Base-by-base conservation (phyloP, 352 stramenopile genomes). In the Achlya hypogyna region DNA sequence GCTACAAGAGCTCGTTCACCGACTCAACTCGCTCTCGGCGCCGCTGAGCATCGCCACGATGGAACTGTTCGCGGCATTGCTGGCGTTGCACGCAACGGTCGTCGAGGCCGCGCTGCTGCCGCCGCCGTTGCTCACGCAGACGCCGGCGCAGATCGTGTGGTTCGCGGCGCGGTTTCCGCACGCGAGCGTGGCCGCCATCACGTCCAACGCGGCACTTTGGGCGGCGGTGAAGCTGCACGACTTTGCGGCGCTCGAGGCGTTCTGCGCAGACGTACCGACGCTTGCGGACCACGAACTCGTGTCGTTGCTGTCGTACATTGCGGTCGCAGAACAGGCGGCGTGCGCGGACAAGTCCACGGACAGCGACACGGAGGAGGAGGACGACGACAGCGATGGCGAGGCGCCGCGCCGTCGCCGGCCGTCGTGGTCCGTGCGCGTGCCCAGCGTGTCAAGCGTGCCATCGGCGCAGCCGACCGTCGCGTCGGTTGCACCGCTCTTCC, bases 251-350 rank as follows among this genome's bases (percentile, higher is more conserved):
- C 31, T 56, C 1, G 10, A 56, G 31, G 25, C 10, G 12, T 56
- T 56, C 10, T 27, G n/a, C 2, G 20, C 35, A n/a, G 27, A 59
- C 51, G 60, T 59, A 18, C 34, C 42, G 20, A 32, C 60, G 51
- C 47, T 51, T 22, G 42, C 35, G 25, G 31, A 64, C 42, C 20
- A 14, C 18, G 56, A 64, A 9, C 35, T 64, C 25, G 12, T 67
- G 4, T 95, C 86, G 40, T 63, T 93, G 20, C 70, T 95, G 18
- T 89, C 82, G 53, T 95, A 95, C 68, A 92, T 95, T 38, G 84
- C 83, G 0, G 84, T 91, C 40, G 86, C 84, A 0, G 86, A 95
- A 58, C 92, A 89, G 28, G 78, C 78, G 23, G 83, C 81, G 28
- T 91, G 82, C 34, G 78, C 75, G n/a, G 75, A n/a, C 69, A 71